Base-by-base conservation (phyloP, 805 yeast species). In the Myxozyma sirexii region DNA sequence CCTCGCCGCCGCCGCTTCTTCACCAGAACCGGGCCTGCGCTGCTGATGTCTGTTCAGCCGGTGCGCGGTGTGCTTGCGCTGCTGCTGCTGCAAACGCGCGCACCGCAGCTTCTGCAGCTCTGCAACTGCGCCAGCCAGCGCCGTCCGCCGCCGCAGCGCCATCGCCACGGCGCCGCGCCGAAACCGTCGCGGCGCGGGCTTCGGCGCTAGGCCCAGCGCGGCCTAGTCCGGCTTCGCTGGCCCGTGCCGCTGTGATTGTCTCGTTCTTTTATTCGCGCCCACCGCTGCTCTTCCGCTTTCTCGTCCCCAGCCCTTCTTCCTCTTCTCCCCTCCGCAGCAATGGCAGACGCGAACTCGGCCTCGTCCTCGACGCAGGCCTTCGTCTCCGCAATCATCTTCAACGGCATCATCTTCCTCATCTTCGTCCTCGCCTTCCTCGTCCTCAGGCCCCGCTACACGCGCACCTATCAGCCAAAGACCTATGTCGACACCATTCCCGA, bases 401-500 rank as follows among this genome's bases (percentile, higher is more conserved):
- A 93, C 74, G 83, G 87, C 57, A 80, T 80, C 8, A 71, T 91
- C 4, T 88, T 86, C 70, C 82, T 83, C 1, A 76, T 75, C 4
- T 90, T 91, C 68, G 75, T 88, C 10, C 54, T 76, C 0, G 77
- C 80, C 6, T 93, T 93, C 72, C 61, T 93, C 27, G 42, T 88
- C 1, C 72, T 93, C 56, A 78, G 97, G 60, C 80, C 86, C 48
- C 81, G 76, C 65, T 82, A 86, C 73, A 82, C 81, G 69, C 79
- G 96, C 64, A 87, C 91, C 47, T 93, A 93, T 73, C 87, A 89
- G 64, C 97, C 97, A 21, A 89, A 91, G 68, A 80, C 92, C 0
- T 79, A 84, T 6, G 83, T 78, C 55, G 83, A 84, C 61, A 74
- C 88, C 46, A 85, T 82, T 47, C 75, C 77, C 39, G 69, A 66